phyloP scores from a whole-genome alignment of 75 land plant species.

The Picea sitchensis region DNA sequence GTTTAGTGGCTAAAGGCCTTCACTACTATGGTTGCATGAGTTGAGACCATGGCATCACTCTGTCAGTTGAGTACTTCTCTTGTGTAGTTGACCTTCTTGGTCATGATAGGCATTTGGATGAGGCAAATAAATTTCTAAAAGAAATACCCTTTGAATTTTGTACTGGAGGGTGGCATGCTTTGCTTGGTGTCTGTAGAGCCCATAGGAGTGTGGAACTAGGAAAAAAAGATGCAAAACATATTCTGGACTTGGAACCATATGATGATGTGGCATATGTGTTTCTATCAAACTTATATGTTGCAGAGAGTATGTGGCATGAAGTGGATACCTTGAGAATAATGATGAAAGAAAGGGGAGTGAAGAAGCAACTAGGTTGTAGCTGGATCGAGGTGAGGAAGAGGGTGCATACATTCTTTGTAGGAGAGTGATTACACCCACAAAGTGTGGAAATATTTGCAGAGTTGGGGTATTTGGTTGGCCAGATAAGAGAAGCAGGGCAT shows the following conservation, averaged over 20 bases:
- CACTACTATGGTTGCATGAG: conserved; percentile 36
- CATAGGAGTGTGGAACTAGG: conserved; percentile 40
- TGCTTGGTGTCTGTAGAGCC: conserved; percentile 46
- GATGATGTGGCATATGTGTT: conserved; percentile 39
- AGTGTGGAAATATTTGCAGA: background rate
- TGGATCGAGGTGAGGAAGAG: conserved; percentile 16
- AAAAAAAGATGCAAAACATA: conserved; percentile 30
- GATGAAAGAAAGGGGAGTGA: conserved; percentile 29
- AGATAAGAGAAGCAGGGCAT: conserved; percentile 17
- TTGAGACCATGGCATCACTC: conserved; percentile 27
- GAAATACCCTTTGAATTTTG: conserved; percentile 32
- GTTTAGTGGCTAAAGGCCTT: conserved; percentile 31
- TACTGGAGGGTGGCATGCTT: conserved; percentile 36
- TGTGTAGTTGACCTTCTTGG: conserved; percentile 51
- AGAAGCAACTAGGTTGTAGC: conserved; percentile 41
- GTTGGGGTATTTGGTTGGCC: background rate
- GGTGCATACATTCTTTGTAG: conserved; percentile 15
- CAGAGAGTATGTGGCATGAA: conserved; percentile 33
- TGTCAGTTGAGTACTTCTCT: conserved; percentile 38
- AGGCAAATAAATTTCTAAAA: conserved; percentile 33
- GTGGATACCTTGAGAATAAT: conserved; percentile 27
- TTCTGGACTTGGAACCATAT: conserved; percentile 32
- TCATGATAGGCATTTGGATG: conserved; percentile 31
- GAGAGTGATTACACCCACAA: conserved; percentile 10
- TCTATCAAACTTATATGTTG: conserved; percentile 43